Base-by-base conservation (phyloP, 306 rosid genomes). In the Castanospermum australe region DNA sequence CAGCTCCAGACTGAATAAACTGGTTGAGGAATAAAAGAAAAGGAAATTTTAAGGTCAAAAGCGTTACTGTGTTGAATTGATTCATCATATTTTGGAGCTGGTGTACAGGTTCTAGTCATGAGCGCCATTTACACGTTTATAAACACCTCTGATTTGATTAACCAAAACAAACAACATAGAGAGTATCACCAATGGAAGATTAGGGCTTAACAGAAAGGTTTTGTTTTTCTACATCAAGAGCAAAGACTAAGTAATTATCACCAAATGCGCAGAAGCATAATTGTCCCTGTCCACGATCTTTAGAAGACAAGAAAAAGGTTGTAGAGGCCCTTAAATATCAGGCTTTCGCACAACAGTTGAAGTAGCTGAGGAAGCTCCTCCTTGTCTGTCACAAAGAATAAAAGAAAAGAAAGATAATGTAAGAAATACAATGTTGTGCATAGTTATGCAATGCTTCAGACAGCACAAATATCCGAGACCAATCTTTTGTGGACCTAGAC, bases 291-390 rank as follows among this genome's bases (percentile, higher is more conserved):
- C 65, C 64, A 36, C 18, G 28, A 75, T 56, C 63, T 51, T 41
- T 14, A 56, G 21, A 77, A 76, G 55, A 20, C 48, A 47, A 47
- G 18, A 15, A 63, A 54, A 44, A 30, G 45, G 62, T 54, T 44
- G 48, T 24, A 38, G 55, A 20, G 20, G 64, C 10, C 45, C 82
- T 44, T 63, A 13, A 21, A 45, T 36, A 17, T 92, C 83, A 93
- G 36, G 93, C 96, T 73, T 82, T 93, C 75, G 82, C 91, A 42
- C 97, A 94, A 47, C 98, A 94, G 83, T 87, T 92, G 94, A 94
- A 94, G 88, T 82, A 94, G 83, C 98, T 88, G 85, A 94, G 63
- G 80, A 94, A 85, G 84, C 94, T 88, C 84, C 89, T 86, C 84
- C 98, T 89, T 38, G 92, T 59, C 97, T 94, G 89, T 25, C 60